Percentiles rank a stretch among this genome's conserved stretches.
phyloP scores from a whole-genome alignment of 192 early-diverging fungal species.

The Endogone sp. region DNA sequence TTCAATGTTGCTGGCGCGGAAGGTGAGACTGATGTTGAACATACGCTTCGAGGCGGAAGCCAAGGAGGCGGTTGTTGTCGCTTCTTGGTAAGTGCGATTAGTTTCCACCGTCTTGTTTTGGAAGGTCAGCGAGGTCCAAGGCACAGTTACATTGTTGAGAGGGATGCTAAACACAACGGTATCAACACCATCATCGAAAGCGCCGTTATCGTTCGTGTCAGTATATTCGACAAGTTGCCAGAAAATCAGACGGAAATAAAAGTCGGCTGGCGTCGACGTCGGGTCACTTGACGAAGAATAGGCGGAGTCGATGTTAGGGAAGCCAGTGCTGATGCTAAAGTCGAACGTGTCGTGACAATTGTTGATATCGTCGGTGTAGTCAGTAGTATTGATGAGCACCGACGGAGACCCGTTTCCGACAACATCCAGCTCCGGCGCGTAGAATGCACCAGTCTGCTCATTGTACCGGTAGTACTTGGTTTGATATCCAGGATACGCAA shows the following conservation, averaged over 20 bases:
- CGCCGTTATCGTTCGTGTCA: conserved; percentile 27
- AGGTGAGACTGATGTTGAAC: background rate
- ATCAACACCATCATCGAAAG: conserved; percentile 19
- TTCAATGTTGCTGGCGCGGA: conserved; percentile 19
- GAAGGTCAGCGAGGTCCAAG: conserved; percentile 18
- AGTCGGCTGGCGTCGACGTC: conserved; percentile 21
- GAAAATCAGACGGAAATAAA: conserved; percentile 21
- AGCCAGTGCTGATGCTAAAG: conserved; percentile 12
- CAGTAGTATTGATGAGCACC: conserved; percentile 27
- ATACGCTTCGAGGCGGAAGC: background rate
- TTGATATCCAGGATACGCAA: conserved; percentile 24
- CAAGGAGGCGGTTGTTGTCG: background rate
- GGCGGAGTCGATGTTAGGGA: conserved; percentile 14
- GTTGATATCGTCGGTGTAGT: conserved; percentile 11
- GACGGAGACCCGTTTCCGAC: conserved; percentile 8
- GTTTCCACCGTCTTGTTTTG: conserved; percentile 18
- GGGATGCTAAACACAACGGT: conserved; percentile 13
- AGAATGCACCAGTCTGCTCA: conserved; percentile 19
- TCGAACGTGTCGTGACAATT: conserved; percentile 24
- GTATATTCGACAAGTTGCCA: conserved; percentile 26
- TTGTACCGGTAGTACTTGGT: conserved; percentile 24
- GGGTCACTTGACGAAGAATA: conserved; percentile 26
- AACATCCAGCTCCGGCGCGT: conserved; percentile 18
- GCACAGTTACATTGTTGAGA: conserved; percentile 4
- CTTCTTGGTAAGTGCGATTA: conserved; percentile 15